A percentile compares a stretch with the other conserved stretches of the same genome.
Evolutionary conservation across 306 rosid genomes (phyloP).

Genomic region (Myrica gale): DNA sequence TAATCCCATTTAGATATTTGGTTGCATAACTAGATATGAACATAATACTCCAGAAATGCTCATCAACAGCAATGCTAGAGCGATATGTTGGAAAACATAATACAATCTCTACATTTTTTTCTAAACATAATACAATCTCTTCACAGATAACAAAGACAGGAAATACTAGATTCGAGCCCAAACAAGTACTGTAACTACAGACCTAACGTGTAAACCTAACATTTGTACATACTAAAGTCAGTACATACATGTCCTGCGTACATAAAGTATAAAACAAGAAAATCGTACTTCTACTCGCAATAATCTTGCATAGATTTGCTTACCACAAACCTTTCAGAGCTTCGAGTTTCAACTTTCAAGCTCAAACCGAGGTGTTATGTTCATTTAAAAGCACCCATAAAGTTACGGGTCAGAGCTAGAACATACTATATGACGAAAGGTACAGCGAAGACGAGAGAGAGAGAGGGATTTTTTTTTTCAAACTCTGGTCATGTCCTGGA

Average conservation of each 20-base stretch:
- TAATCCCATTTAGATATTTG: slow-evolving; percentile 9
- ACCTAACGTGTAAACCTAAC: not conserved
- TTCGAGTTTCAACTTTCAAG: slow-evolving; percentile 14
- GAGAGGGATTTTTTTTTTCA: not conserved
- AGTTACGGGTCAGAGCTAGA: not conserved
- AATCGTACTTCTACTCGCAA: not conserved
- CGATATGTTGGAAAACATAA: not conserved
- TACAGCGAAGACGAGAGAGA: not conserved
- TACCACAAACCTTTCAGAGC: not conserved
- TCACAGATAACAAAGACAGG: not conserved
- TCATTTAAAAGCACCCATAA: not conserved
- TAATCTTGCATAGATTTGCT: slow-evolving; percentile 9
- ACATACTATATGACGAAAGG: not conserved
- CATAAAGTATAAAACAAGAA: not conserved
- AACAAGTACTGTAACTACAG: not conserved
- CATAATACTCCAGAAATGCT: not conserved
- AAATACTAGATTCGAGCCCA: not conserved
- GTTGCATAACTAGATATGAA: not conserved
- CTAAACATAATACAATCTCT: no score
- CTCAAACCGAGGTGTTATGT: slow-evolving; percentile 6
- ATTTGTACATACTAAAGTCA: no score
- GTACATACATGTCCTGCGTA: not conserved
- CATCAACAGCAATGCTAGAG: not conserved
- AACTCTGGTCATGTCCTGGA: slow-evolving; percentile 7
- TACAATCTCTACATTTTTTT: no score